Conservation (phyloP, 768 basidiomycete genomes). For the Pulveroboletus sp. region DNA sequence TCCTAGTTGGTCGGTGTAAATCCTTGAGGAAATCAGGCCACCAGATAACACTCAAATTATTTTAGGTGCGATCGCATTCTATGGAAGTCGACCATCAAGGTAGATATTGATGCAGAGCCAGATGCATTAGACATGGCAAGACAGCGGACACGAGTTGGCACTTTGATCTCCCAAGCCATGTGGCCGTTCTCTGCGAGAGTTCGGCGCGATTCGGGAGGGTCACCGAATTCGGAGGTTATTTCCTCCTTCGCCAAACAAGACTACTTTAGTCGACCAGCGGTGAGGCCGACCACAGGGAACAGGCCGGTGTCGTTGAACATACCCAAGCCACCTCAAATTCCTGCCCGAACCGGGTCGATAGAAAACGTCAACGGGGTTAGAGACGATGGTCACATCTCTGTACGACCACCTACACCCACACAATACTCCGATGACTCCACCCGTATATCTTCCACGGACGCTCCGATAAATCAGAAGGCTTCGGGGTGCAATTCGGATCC, state of each 20-base stretch:
- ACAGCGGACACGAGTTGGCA: conserved; percentile 47
- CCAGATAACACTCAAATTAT: conserved; percentile 3
- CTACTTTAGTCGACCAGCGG: conserved; percentile 16
- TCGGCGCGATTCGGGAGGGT: conserved; percentile 37
- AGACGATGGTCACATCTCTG: not conserved
- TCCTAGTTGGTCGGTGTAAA: conserved; percentile 70
- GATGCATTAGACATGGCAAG: conserved; percentile 29
- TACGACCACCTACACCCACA: conserved; percentile 10
- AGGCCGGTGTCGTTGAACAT: conserved; percentile 21
- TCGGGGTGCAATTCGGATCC: conserved; percentile 9
- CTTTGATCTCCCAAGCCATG: conserved; percentile 52
- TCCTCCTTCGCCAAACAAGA: conserved; percentile 18
- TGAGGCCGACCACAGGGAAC: conserved; percentile 10
- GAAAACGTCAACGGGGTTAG: conserved; percentile 22
- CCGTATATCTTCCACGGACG: conserved; percentile 15
- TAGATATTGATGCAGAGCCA: conserved; percentile 41
- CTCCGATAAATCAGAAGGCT: conserved; percentile 3
- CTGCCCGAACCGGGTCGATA: conserved; percentile 23
- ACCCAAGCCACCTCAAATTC: conserved; percentile 18
- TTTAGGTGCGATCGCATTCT: conserved; percentile 80
- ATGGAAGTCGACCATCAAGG: conserved; percentile 69
- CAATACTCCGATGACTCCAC: conserved; percentile 12
- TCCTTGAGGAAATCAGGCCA: not conserved
- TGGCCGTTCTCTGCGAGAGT: conserved; percentile 41
- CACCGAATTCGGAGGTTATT: conserved; percentile 24